Conservation (phyloP, 2,329 filamentous ascomycete species). For the Fusarium poae region DNA sequence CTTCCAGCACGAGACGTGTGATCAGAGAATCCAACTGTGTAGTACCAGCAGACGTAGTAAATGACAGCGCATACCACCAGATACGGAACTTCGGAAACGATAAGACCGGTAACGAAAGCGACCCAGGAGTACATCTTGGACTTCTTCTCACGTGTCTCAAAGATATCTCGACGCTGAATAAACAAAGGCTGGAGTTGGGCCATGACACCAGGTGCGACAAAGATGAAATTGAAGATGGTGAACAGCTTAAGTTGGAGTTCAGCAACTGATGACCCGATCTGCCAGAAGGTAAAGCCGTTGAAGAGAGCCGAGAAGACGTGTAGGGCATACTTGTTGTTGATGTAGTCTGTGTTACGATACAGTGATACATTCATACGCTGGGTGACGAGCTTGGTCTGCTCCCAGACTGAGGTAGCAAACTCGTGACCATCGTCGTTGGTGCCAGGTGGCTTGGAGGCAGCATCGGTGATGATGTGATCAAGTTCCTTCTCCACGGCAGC, state of each 20-base stretch:
- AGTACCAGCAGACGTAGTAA: slow-evolving; percentile 71
- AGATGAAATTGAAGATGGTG: slow-evolving; percentile 73
- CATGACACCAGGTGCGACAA: slow-evolving; percentile 70
- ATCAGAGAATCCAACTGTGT: slow-evolving; percentile 64
- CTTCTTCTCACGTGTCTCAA: slow-evolving; percentile 64
- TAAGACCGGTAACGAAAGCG: slow-evolving; percentile 67
- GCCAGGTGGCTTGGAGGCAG: slow-evolving; percentile 60
- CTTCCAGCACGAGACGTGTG: slow-evolving; percentile 62
- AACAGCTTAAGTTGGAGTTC: slow-evolving; percentile 69
- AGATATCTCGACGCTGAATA: slow-evolving; percentile 62
- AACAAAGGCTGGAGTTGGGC: slow-evolving; percentile 63
- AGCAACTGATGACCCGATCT: slow-evolving; percentile 63
- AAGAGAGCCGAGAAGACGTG: slow-evolving; percentile 69
- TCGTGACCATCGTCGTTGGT: slow-evolving; percentile 69
- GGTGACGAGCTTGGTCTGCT: slow-evolving; percentile 74
- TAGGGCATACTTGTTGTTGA: slow-evolving; percentile 72
- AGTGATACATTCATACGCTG: slow-evolving; percentile 72
- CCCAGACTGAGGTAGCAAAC: slow-evolving; percentile 76
- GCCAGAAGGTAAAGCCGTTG: slow-evolving; percentile 74
- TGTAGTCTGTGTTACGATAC: slow-evolving; percentile 75
- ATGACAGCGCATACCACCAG: slow-evolving; percentile 59
- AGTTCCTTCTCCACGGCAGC: slow-evolving; percentile 71
- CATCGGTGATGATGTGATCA: slow-evolving; percentile 69
- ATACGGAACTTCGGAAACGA: slow-evolving; percentile 63
- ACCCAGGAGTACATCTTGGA: slow-evolving; percentile 70